Evolutionary conservation across 345 rosid genomes (phyloP).

Genomic region (Eucalyptus polyanthemos): DNA sequence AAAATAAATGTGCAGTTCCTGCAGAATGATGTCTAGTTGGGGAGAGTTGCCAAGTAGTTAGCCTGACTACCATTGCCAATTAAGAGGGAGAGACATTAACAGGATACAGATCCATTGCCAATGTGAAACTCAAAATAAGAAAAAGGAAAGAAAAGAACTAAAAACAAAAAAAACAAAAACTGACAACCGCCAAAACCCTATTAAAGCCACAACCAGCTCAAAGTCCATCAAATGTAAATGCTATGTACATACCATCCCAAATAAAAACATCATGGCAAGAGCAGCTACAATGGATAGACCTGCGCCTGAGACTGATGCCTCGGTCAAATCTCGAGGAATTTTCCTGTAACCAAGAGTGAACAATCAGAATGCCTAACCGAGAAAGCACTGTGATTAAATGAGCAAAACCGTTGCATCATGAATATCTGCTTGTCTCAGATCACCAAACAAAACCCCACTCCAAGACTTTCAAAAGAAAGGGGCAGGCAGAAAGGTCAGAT

Average conservation of each 20-base stretch:
- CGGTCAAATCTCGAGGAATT: constrained; percentile 98
- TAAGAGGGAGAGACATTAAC: not conserved
- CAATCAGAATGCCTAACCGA: not conserved
- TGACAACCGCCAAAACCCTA: not conserved
- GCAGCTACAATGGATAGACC: constrained; percentile 92
- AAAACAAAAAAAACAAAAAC: not conserved
- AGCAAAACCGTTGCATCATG: not conserved
- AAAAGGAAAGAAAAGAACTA: not conserved
- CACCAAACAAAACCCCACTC: not conserved
- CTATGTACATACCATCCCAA: constrained; percentile 81
- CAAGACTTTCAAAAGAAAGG: not conserved
- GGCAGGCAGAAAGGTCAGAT: not conserved
- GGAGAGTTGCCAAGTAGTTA: not conserved
- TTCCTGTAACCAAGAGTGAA: constrained; percentile 42
- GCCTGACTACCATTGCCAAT: not conserved
- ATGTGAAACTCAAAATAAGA: not conserved
- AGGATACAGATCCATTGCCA: not conserved
- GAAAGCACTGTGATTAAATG: not conserved
- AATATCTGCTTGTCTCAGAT: not conserved
- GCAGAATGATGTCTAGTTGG: not conserved
- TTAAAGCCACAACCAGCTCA: not conserved
- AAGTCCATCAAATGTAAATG: not conserved
- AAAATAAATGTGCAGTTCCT: not conserved
- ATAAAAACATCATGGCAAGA: constrained; percentile 73
- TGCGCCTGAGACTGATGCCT: constrained; percentile 94